Evolutionary conservation across 2,329 filamentous ascomycete species (phyloP).

Genomic region (Claviceps sorghi): DNA sequence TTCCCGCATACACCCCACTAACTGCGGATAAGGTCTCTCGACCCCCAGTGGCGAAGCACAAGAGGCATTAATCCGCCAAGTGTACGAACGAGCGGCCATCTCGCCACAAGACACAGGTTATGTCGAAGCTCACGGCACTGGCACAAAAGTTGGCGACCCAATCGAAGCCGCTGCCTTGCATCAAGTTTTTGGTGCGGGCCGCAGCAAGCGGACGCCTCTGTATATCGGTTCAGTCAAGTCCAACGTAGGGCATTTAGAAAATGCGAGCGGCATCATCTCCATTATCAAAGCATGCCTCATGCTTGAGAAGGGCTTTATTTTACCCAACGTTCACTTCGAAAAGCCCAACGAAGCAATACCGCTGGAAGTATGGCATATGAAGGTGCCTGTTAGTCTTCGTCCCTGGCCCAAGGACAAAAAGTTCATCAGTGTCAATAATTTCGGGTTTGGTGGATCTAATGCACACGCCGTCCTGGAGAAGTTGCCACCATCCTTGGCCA

Average conservation of each 20-base stretch:
- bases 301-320: slow-evolving; percentile 34
- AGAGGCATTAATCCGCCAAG: slow-evolving; percentile 21
- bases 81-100: slow-evolving; percentile 19
- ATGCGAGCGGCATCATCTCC: slow-evolving; percentile 33
- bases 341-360: slow-evolving; percentile 33
- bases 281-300: slow-evolving; percentile 38
- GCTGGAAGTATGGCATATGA: slow-evolving; percentile 33
- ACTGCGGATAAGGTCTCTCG: slow-evolving; percentile 32
- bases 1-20: not conserved
- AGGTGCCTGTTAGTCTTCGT: slow-evolving; percentile 29
- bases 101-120: slow-evolving; percentile 17
- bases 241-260: slow-evolving; percentile 38
- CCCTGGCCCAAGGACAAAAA: slow-evolving; percentile 34
- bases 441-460: slow-evolving; percentile 32
- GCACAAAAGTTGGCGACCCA: slow-evolving; percentile 40
- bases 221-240: slow-evolving; percentile 35
- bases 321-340: slow-evolving; percentile 36
- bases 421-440: slow-evolving; percentile 34
- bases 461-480: slow-evolving; percentile 26
- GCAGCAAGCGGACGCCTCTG: slow-evolving; percentile 26
- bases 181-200: slow-evolving; percentile 25
- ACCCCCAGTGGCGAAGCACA: slow-evolving; percentile 39
- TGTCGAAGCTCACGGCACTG: slow-evolving; percentile 40
- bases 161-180: slow-evolving; percentile 36
- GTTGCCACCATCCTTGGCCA: not conserved